A percentile compares a stretch with the other conserved stretches of the same genome.
Conservation (phyloP, 805 yeast species). For the Yarrowia sp. region DNA sequence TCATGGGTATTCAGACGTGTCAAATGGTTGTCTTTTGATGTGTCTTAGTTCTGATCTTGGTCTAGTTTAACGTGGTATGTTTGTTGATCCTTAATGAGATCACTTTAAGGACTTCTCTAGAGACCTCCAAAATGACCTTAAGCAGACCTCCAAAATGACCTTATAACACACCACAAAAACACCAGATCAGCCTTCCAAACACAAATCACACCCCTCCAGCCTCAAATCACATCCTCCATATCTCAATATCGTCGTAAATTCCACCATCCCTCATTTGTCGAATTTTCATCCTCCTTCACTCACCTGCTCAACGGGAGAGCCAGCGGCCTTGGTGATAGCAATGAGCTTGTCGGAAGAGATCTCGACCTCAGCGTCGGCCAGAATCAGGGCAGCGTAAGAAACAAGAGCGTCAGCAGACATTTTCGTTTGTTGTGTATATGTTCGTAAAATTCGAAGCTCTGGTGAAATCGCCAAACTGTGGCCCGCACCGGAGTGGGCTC, state of each 20-base stretch:
- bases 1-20: too few species aligned
- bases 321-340: constrained; percentile 81
- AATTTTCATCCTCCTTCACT: background rate
- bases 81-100: too few species aligned
- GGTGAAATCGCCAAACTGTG: constrained; percentile 37
- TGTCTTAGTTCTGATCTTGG: too few species aligned
- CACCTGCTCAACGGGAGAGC: constrained; percentile 54
- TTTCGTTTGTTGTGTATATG: constrained; percentile 37
- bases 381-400: constrained; percentile 83
- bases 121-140: too few species aligned
- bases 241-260: background rate
- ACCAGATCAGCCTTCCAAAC: too few species aligned
- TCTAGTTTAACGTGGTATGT: too few species aligned
- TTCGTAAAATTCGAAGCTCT: constrained; percentile 33
- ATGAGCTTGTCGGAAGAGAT: constrained; percentile 85
- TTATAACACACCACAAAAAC: too few species aligned
- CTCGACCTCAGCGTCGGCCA: constrained; percentile 96
- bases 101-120: too few species aligned
- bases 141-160: too few species aligned
- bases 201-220: background rate
- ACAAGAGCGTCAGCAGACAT: constrained; percentile 40
- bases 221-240: background rate
- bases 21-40: too few species aligned
- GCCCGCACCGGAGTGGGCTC: constrained; percentile 36
- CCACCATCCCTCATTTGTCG: background rate